Evolutionary conservation across 2,329 filamentous ascomycete genomes (phyloP), one percentile per base, ranked within the genome.

Genomic region (Neurospora crassa): DNA sequence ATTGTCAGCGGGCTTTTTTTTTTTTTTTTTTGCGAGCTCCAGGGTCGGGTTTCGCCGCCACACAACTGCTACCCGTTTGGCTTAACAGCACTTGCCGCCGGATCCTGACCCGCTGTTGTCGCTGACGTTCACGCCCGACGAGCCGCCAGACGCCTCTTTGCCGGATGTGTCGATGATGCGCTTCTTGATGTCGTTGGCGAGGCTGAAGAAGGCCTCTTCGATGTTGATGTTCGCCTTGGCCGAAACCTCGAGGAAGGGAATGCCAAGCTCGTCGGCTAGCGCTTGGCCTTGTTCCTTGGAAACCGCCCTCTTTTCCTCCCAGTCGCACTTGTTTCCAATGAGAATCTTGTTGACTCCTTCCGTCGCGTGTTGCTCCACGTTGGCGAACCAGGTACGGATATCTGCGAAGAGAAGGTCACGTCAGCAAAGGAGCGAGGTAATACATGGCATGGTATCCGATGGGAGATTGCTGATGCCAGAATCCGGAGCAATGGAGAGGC

Each of bases 201-300:
- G 89, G 81, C 88, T 94, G 86, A 96, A 98, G 81, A 99, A 99
- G 20, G 96, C 96, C 85, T 97, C 94, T 83, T 99, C 96, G 79
- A 99, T 96, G 84, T 99, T 99, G 89, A 97, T 97, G 85, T 98
- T 98, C 85, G 92, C 95, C 88, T 99, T 99, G 75, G 96, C 96
- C 20, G 93, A 97, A 74, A 99, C 96, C 82, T 99, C 96, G 81
- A 99, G 92, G 87, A 99, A 99, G 24, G 96, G 95, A 75, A 99
- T 97, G 79, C 94, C 94, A 73, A 99, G 90, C 83, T 98, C 96
- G 83, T 97, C 92, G 72, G 96, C 96, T 71, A 99, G 89, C 75
- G 91, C 91, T 82, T 99, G 94, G 77, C 96, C 96, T 79, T 94
- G 91, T 81, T 97, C 94, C 72, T 92, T 97, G 68, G 93, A 94